These are phyloP conservation scores for Blastocystis hominis DNA, from an alignment of 352 stramenopile species.

Conservation along the genomic window DNA sequence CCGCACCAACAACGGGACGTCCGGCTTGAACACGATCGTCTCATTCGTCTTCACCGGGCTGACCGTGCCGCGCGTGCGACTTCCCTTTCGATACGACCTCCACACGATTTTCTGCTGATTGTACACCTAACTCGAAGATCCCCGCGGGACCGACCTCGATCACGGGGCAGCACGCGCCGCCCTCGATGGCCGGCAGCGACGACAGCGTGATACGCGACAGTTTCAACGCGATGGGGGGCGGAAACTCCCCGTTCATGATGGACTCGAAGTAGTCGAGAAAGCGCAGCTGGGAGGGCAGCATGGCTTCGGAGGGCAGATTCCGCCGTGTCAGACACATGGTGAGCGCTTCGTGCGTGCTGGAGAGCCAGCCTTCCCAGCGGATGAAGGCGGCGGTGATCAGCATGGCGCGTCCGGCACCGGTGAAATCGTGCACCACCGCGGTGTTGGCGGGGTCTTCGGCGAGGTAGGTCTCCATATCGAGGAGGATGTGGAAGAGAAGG, in stretches of 20 bases:
- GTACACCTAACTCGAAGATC: not conserved
- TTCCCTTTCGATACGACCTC: not conserved
- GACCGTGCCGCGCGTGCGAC: not conserved
- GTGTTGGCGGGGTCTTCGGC: not conserved
- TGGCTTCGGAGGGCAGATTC: not conserved
- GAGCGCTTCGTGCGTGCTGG: not conserved
- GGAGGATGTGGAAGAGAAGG: constrained; percentile 13
- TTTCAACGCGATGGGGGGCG: not conserved
- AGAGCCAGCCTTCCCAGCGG: constrained; percentile 2
- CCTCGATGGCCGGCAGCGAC: not conserved
- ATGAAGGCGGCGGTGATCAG: constrained; percentile 1
- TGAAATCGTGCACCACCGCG: constrained; percentile 8
- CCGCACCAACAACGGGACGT: not conserved
- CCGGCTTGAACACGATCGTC: constrained; percentile 15
- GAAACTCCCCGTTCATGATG: not conserved
- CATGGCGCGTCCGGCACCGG: constrained; percentile 27
- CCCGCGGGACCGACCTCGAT: not conserved
- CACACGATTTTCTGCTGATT: not conserved
- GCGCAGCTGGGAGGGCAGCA: constrained; percentile 44
- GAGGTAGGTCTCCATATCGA: constrained; percentile 20
- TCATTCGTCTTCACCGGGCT: not conserved
- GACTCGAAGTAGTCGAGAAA: constrained; percentile 15
- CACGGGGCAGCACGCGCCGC: not conserved
- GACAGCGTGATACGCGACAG: not conserved
- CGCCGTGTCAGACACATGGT: not conserved